Conservation (phyloP, 2,329 filamentous ascomycete species). For the Fonsecaea pedrosoi region DNA sequence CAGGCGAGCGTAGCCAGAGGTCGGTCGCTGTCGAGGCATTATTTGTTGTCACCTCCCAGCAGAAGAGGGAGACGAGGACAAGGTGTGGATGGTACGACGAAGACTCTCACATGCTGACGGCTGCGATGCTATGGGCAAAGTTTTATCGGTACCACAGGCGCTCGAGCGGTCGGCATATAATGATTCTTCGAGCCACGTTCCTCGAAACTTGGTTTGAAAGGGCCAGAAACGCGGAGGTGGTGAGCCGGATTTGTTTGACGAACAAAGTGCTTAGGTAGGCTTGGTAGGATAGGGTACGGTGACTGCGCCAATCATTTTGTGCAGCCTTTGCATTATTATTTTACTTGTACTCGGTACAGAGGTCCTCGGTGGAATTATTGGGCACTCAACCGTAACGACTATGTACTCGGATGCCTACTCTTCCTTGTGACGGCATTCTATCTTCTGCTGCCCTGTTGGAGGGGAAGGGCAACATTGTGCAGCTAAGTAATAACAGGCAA, state of each 20-base stretch:
- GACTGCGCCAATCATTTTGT: constrained; percentile 1
- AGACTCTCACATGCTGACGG: constrained; percentile 15
- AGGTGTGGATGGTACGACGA: background rate
- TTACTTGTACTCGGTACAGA: too few relatives aligned
- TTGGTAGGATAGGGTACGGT: background rate
- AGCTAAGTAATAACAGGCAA: too few relatives aligned
- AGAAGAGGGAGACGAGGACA: background rate
- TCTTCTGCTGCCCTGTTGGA: background rate
- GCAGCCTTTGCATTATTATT: background rate
- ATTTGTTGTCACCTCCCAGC: background rate
- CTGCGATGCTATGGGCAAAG: constrained; percentile 1
- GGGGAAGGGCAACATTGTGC: too few relatives aligned
- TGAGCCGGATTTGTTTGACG: background rate
- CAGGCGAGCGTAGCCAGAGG: constrained; percentile 83
- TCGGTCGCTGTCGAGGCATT: constrained; percentile 73
- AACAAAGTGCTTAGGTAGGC: background rate
- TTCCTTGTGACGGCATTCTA: background rate
- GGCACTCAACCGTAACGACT: background rate
- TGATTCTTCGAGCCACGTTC: constrained; percentile 20
- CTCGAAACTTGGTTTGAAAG: constrained; percentile 17
- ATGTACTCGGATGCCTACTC: background rate
- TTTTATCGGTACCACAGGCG: background rate
- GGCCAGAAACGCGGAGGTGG: background rate
- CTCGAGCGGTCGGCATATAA: background rate
- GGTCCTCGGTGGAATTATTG: background rate